Evolutionary conservation across 140 eudicot genomes (phyloP), one percentile per base, ranked within the genome.

Genomic region (Anethum foeniculum): DNA sequence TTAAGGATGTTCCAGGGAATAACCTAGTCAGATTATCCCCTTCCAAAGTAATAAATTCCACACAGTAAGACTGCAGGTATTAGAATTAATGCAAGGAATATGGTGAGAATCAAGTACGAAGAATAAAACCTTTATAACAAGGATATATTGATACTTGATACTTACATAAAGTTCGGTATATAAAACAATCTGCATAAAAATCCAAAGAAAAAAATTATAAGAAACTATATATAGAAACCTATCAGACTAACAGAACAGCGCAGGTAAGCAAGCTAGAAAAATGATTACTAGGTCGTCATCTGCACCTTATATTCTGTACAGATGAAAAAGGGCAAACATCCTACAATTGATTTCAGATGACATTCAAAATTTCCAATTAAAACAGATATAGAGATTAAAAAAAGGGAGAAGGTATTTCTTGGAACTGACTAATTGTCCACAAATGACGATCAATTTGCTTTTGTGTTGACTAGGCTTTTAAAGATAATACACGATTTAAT

Each of bases 91-190:
- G 71, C 43, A 60, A 75, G 71, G 21, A 68, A 65, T 75, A 71
- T 71, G 54, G 44, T 81, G 34, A 76, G 39, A 75, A 75, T 46
- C 51, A 69, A 71, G n/a, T 78, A 23, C 39, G 79, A 47, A 67
- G 34, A 19, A 77, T 8, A 75, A 38, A 7, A 77, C 43, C 38
- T 23, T 69, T 27, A 72, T 30, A 77, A 71, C 11, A 51, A 14
- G 43, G 67, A 78, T 30, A 13, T 79, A 15, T 64, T 19, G 65
- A 39, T 82, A 85, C 98, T 95, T 91, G 65, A 39, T 82, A 85
- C 99, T 95, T 91, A 95, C 99, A 83, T 95, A 95, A 81, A 95
- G 90, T 85, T 93, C 98, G 4, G 85, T 79, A 82, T 95, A 95
- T 85, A 95, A 88, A 67, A 92, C 51, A 49, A 95, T 84, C 99